These are phyloP conservation scores for Pichia exigua DNA, from an alignment of 805 yeast species.

Conservation along the genomic window DNA sequence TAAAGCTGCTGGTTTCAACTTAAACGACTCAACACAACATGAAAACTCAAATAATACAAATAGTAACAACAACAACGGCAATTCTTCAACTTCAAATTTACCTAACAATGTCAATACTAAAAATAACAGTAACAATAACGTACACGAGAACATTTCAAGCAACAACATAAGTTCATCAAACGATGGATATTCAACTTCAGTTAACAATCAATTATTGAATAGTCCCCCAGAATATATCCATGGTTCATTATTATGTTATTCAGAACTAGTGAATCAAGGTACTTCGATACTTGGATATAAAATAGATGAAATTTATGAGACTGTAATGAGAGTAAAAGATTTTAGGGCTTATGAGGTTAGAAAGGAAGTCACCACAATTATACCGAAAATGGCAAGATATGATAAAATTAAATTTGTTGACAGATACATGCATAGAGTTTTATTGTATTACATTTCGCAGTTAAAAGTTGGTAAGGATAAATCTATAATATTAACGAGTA, in stretches of 20 bases:
- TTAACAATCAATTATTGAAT: slow-evolving; percentile 7
- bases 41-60: background rate
- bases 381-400: slow-evolving; percentile 77
- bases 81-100: background rate
- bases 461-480: slow-evolving; percentile 67
- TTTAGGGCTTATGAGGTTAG: slow-evolving; percentile 70
- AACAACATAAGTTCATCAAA: background rate
- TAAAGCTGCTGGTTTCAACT: slow-evolving; percentile 14
- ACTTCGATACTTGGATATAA: slow-evolving; percentile 66
- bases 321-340: slow-evolving; percentile 65
- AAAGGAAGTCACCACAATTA: slow-evolving; percentile 73
- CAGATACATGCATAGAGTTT: slow-evolving; percentile 70
- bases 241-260: slow-evolving; percentile 74
- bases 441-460: slow-evolving; percentile 69
- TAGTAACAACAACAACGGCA: background rate
- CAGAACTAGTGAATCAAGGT: slow-evolving; percentile 66
- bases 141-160: background rate
- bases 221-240: slow-evolving; percentile 64
- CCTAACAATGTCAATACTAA: background rate
- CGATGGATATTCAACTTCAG: background rate
- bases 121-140: background rate
- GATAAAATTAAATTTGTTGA: slow-evolving; percentile 70
- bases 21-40: background rate
- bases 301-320: slow-evolving; percentile 71
- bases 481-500: slow-evolving; percentile 65